Conservation (phyloP, 441 rosid genomes). For the Melastoma candidum region DNA sequence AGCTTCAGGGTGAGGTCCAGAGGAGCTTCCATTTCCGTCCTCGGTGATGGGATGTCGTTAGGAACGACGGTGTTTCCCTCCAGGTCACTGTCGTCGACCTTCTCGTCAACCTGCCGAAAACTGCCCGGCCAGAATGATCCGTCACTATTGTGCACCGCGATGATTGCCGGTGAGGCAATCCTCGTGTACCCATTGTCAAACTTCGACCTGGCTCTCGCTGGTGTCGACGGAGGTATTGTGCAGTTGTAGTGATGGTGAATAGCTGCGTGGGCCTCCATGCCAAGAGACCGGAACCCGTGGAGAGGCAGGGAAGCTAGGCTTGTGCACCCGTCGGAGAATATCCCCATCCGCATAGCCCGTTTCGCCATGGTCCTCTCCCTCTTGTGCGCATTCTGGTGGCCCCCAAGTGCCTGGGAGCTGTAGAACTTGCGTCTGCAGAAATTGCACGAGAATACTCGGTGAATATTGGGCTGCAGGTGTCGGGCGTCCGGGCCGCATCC, state of each 20-base stretch:
- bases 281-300: slow-evolving; percentile 63
- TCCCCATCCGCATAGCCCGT: slow-evolving; percentile 85
- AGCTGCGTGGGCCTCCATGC: slow-evolving; percentile 79
- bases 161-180: too few relatives aligned
- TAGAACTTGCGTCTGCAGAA: slow-evolving; percentile 88
- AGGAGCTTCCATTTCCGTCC: too few relatives aligned
- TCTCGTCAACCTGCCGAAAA: too few relatives aligned
- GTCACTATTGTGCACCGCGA: too few relatives aligned
- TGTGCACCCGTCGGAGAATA: slow-evolving; percentile 51
- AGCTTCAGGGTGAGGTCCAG: too few relatives aligned
- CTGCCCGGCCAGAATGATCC: too few relatives aligned
- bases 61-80: too few relatives aligned
- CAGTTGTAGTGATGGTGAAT: slow-evolving; percentile 33
- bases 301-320: slow-evolving; percentile 77
- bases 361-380: slow-evolving; percentile 88
- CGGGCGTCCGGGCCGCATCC: slow-evolving; percentile 18
- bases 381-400: slow-evolving; percentile 96
- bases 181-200: slow-evolving; percentile 48
- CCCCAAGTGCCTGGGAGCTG: slow-evolving; percentile 95
- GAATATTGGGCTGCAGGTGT: too few relatives aligned
- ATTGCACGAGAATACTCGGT: slow-evolving; percentile 74
- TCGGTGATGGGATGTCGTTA: too few relatives aligned
- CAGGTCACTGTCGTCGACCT: too few relatives aligned
- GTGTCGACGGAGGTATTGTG: slow-evolving; percentile 27
- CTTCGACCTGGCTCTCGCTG: slow-evolving; percentile 40